Evolutionary conservation across 176 grass and related monocot genomes (phyloP), one percentile per base, ranked within the genome.

Genomic region (Puya raimondii): DNA sequence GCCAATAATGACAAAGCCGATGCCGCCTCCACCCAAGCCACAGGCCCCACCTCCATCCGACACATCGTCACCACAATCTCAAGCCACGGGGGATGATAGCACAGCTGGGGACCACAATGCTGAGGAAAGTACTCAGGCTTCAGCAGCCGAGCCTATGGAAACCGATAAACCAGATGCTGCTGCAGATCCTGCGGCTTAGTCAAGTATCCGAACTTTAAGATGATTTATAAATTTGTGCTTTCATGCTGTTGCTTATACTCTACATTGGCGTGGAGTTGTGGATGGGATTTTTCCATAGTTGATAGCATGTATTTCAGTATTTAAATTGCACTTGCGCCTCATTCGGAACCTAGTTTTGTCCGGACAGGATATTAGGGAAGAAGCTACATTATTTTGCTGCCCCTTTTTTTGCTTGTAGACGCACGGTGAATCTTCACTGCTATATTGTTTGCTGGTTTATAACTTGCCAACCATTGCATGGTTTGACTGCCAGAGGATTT

Each of bases 1-100:
- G 78, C 72, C 83, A 0, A 88, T 96, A 79, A 86, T 91, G 91
- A 91, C 80, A 26, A 96, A 91, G 69, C 78, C 88, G 0, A 88
- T 80, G 70, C 88, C 88, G 22, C 77, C 82, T 10, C 88, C 88
- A 0, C 63, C 74, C 9, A 91, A 96, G 65, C 80, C 83, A 2
- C 85, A 91, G 23, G 86, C 91, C n/a, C 82, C 81, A 2, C 91
- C 87, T 1, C 88, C 78, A 14, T 48, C 74, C 0, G 80, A 82
- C 11, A 72, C 78, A 63, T 64, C 79, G 49, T 71, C 80, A 14
- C 18, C 64, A 4, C 69, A 70, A 50, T 71, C 82, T 14, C 82
- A 86, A 56, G 61, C 88, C 12, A 67, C 67, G 1, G 88, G 88
- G 72, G 78, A 76, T 21, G 74, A 88, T 63, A 2, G 51, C 1